Percentiles rank a stretch among this genome's conserved stretches.
Conservation (phyloP, 1,139 yeast species). For the Lodderomyces metapsilosis region DNA sequence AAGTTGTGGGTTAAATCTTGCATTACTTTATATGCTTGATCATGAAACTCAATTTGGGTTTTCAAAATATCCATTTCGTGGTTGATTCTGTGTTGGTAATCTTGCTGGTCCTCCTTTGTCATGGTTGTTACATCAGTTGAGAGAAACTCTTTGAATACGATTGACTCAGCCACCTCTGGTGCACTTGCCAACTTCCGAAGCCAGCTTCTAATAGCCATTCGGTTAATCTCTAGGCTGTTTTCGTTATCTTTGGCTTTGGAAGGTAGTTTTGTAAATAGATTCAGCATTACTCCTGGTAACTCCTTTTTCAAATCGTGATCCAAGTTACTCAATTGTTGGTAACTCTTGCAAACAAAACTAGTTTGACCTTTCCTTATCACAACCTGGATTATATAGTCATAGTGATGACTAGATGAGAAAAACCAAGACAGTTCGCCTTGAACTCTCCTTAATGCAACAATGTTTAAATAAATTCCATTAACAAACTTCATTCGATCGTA, state of each 20-base stretch:
- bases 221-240: constrained; percentile 18
- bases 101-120: constrained; percentile 46
- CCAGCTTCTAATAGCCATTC: constrained; percentile 76
- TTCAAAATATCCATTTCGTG: constrained; percentile 59
- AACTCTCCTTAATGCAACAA: constrained; percentile 57
- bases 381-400: constrained; percentile 20
- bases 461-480: constrained; percentile 61
- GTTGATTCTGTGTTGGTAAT: constrained; percentile 53
- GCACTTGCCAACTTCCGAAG: constrained; percentile 51
- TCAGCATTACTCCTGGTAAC: constrained; percentile 71
- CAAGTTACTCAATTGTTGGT: constrained; percentile 62
- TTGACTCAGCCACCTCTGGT: constrained; percentile 55
- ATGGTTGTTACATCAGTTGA: constrained; percentile 13
- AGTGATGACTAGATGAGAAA: constrained; percentile 28
- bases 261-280: constrained; percentile 48
- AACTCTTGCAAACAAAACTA: constrained; percentile 58
- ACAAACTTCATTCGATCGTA: constrained; percentile 40
- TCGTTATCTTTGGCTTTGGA: constrained; percentile 48
- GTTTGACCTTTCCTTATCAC: constrained; percentile 18
- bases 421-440: constrained; percentile 23
- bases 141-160: constrained; percentile 49
- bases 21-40: constrained; percentile 51
- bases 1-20: constrained; percentile 49
- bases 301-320: constrained; percentile 48
- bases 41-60: constrained; percentile 74